Base-by-base conservation (phyloP, 2,329 filamentous ascomycete genomes). In the Lachnellula cervina region DNA sequence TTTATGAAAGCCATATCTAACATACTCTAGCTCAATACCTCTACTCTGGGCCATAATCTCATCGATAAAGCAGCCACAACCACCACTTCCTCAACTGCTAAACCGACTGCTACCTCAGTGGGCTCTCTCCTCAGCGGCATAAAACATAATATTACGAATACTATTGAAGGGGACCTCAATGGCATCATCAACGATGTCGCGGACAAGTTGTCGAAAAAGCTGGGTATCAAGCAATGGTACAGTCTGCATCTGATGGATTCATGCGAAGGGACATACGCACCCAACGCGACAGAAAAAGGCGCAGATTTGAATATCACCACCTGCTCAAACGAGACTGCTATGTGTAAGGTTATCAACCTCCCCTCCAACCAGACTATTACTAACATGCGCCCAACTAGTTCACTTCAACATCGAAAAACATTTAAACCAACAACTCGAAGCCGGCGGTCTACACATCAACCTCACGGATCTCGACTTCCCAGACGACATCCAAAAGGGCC, bases 161-260 rank as follows among this genome's bases (percentile, higher is more conserved):
- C 69, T n/a, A 56, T 67, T 35, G 59, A 65, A 23, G 50, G 52
- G 16, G 63, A 65, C 5, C 40, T 73, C 44, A 68, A 77, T 54
- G 66, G 66, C 49, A 61, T 71, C 2, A 62, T 74, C 38, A 70
- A 69, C 63, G 70, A 72, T 48, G 60, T 68, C 13, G 68, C 65
- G 35, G 67, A 68, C 46, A 70, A 71, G 50, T 66, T 80, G 25
- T 75, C 77, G 19, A 67, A 74, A 46, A 68, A 73, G 17, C 69
- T 84, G 16, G 79, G 80, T 38, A 73, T 85, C 37, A 74, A 80
- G 42, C 78, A 85, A 68, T 87, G 81, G 70, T 86, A 86, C 71
- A 78, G 76, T 19, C 74, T 79, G 16, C 81, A 87, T 67, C 65
- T 86, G 54, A 77, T 85, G 70, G 76, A 80, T 67, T 81, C 80